These are phyloP conservation scores for Davidsoniella australis DNA, from an alignment of 2,329 filamentous ascomycete genomes.

Conservation along the genomic window DNA sequence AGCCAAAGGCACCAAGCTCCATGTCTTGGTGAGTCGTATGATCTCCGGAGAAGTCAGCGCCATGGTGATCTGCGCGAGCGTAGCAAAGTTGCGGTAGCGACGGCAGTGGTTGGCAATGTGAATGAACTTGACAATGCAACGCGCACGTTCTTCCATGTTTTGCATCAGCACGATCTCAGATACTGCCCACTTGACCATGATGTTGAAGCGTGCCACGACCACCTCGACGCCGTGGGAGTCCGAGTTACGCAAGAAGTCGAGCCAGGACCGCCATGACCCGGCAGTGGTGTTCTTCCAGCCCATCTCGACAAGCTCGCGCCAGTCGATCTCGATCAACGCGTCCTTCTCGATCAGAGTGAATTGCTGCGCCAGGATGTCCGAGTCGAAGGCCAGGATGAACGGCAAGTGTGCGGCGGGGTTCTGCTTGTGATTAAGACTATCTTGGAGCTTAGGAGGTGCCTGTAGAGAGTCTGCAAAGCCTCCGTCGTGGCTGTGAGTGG, in stretches of 20 bases:
- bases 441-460: not conserved
- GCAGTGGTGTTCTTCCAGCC: constrained; percentile 57
- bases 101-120: constrained; percentile 66
- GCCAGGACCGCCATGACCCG: constrained; percentile 57
- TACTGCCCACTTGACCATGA: constrained; percentile 75
- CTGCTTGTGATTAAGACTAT: constrained; percentile 20
- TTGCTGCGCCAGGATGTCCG: constrained; percentile 61
- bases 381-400: constrained; percentile 68
- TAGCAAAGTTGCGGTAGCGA: constrained; percentile 65
- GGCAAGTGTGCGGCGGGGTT: constrained; percentile 44
- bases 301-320: constrained; percentile 74
- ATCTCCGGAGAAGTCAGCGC: constrained; percentile 61
- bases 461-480: not conserved
- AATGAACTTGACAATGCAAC: constrained; percentile 65
- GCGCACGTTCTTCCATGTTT: constrained; percentile 52
- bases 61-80: constrained; percentile 64
- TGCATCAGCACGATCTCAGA: constrained; percentile 65
- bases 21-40: constrained; percentile 49
- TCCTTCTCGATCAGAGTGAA: constrained; percentile 78
- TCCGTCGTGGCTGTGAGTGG: constrained; percentile 20
- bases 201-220: constrained; percentile 71
- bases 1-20: constrained; percentile 47
- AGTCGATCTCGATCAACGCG: constrained; percentile 70
- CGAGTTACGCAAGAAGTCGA: constrained; percentile 57
- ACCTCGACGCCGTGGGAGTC: constrained; percentile 65